These are phyloP conservation scores for Psophocarpus tetragonolobus DNA, from an alignment of 306 rosid genomes.

Conservation along the genomic window DNA sequence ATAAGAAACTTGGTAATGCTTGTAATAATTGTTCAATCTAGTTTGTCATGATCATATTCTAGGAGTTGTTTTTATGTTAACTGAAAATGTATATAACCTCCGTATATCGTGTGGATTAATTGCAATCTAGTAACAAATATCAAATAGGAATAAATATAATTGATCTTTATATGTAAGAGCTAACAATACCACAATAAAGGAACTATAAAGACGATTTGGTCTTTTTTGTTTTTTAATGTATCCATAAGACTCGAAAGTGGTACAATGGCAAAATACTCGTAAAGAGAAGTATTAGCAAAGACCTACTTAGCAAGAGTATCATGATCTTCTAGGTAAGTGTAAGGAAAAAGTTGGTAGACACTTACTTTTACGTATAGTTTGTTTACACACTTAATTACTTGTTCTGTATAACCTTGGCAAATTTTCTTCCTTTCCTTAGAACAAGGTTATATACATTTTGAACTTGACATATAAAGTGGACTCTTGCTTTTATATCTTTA, in stretches of 20 bases:
- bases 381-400: neutral
- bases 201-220: neutral
- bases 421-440: neutral
- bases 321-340: neutral
- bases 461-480: conserved; percentile 25
- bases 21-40: no score
- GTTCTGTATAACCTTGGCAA: neutral
- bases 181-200: neutral
- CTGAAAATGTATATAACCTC: no score
- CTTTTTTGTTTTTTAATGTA: neutral
- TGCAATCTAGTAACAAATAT: no score
- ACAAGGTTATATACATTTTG: conserved; percentile 5
- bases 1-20: no score
- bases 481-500: conserved; percentile 17
- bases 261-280: no score
- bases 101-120: no score
- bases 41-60: no score
- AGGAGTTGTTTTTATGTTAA: no score
- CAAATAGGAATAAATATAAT: neutral
- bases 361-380: neutral
- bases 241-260: neutral
- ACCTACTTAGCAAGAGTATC: neutral
- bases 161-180: neutral
- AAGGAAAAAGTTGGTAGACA: neutral
- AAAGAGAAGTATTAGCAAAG: neutral